Percentiles rank a stretch among this genome's conserved stretches.
Evolutionary conservation across 345 rosid species (phyloP).

Genomic region (Draba incana): DNA sequence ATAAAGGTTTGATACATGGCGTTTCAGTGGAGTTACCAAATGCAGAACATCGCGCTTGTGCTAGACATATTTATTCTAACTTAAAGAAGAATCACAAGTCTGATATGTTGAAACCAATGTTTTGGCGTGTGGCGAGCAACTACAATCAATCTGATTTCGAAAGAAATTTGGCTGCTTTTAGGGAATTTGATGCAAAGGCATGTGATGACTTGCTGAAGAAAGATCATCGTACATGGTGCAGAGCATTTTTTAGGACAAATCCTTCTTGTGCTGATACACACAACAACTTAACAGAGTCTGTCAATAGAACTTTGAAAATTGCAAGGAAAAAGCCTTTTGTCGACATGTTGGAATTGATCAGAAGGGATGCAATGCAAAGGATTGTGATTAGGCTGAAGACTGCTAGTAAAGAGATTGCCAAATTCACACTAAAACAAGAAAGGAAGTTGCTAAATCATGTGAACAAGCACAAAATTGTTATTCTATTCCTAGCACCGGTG

Average conservation of each 20-base stretch:
- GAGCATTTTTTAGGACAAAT: background rate
- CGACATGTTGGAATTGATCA: background rate
- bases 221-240: background rate
- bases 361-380: background rate
- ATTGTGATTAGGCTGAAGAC: background rate
- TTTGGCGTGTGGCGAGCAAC: background rate
- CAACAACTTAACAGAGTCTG: background rate
- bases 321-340: background rate
- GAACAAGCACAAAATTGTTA: background rate
- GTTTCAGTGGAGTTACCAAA: background rate
- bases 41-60: conserved; percentile 1
- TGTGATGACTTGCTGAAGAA: background rate
- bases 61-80: background rate
- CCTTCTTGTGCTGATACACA: background rate
- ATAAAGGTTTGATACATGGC: background rate
- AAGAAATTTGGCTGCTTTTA: background rate
- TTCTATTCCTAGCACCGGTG: background rate
- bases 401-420: background rate
- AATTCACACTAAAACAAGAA: background rate
- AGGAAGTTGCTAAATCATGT: background rate
- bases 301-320: background rate
- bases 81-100: conserved; percentile 5
- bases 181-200: background rate
- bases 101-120: background rate
- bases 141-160: background rate